These are phyloP conservation scores for Begonia fuchsioides DNA, from an alignment of 306 rosid genomes.

Conservation along the genomic window DNA sequence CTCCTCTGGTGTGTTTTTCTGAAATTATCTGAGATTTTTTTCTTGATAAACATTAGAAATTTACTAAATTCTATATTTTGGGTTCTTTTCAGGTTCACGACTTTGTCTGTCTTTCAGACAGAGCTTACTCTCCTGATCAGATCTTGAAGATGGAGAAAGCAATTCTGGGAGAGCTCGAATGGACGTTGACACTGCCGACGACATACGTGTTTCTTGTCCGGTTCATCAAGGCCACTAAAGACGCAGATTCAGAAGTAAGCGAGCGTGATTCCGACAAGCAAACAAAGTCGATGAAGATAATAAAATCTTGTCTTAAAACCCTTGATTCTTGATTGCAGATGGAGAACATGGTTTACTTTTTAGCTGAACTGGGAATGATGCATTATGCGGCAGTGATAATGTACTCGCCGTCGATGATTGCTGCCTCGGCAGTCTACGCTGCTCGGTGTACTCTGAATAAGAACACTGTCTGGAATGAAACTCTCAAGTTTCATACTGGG, in stretches of 20 bases:
- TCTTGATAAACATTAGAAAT: too few relatives aligned
- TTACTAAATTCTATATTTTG: too few relatives aligned
- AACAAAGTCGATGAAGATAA: neutral
- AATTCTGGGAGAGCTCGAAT: slow-evolving; percentile 60
- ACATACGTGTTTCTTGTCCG: slow-evolving; percentile 66
- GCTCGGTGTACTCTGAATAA: slow-evolving; percentile 59
- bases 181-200: slow-evolving; percentile 83
- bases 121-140: slow-evolving; percentile 57
- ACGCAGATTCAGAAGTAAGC: slow-evolving; percentile 26
- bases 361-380: slow-evolving; percentile 64
- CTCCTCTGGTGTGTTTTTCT: slow-evolving; percentile 41
- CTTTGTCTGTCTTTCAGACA: slow-evolving; percentile 63
- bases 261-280: neutral
- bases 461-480: slow-evolving; percentile 63
- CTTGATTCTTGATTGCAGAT: slow-evolving; percentile 10
- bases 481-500: slow-evolving; percentile 54
- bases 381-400: slow-evolving; percentile 38
- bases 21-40: too few relatives aligned
- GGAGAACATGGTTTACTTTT: slow-evolving; percentile 51
- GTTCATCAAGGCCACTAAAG: slow-evolving; percentile 66
- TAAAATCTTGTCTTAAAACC: too few relatives aligned
- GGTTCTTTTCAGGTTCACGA: slow-evolving; percentile 44
- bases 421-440: slow-evolving; percentile 80
- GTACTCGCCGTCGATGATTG: slow-evolving; percentile 73
- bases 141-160: slow-evolving; percentile 63